phyloP scores from a whole-genome alignment of 345 rosid genomes.

The Brassica juncea region DNA sequence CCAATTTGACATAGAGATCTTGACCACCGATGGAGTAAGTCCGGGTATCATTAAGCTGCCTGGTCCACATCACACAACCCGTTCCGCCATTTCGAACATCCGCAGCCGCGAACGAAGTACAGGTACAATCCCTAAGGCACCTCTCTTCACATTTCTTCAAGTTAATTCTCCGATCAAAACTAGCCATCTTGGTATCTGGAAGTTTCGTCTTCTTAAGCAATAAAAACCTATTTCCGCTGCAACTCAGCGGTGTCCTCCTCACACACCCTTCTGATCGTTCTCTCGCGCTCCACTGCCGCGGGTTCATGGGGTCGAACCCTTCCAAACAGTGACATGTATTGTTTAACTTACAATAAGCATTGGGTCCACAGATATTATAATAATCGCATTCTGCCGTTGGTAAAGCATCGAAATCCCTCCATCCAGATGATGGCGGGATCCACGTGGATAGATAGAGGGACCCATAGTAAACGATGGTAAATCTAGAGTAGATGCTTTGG shows the following conservation, averaged over 20 bases:
- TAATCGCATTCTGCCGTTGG: neutral
- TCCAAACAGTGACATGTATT: neutral
- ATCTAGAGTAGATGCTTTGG: neutral
- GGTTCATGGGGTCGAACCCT: too few species aligned
- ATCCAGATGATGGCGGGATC: neutral
- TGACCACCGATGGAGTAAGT: neutral
- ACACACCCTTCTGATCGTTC: neutral
- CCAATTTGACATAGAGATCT: neutral
- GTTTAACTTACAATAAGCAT: too few species aligned
- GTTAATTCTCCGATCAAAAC: neutral
- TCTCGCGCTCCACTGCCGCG: too few species aligned
- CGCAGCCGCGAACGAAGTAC: neutral
- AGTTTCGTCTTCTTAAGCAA: neutral
- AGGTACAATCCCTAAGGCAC: neutral
- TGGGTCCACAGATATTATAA: neutral
- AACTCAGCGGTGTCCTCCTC: neutral
- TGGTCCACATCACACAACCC: neutral
- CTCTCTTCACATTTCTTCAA: neutral
- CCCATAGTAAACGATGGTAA: neutral
- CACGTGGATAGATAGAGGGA: neutral
- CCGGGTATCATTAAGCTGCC: neutral
- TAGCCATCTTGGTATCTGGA: neutral
- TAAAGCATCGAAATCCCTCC: neutral
- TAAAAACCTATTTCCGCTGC: neutral
- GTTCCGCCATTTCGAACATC: neutral